Evolutionary conservation across 352 stramenopile species (phyloP), one percentile per base, ranked within the genome.

Genomic region (Phytopythium chamaehyphon): DNA sequence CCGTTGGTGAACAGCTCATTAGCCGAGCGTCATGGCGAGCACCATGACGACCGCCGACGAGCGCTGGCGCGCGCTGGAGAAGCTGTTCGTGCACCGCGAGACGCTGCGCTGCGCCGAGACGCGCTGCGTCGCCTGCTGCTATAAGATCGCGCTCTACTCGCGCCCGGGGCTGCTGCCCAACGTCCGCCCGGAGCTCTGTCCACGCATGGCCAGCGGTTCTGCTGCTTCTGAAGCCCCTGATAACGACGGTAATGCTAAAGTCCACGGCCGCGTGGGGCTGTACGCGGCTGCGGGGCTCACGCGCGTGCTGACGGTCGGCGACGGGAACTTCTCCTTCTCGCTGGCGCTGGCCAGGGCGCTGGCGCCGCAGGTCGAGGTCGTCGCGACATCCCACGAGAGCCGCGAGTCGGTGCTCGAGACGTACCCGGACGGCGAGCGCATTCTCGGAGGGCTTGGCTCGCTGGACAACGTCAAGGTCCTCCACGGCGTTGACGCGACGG

Each of bases 291-390:
- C 26, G 0, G 44, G 66, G 12, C 45, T 81, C 15, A 67, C 76
- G 54, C 61, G 67, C 16, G 73, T 98, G 2, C 59, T 98, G 28
- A 98, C 90, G 0, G 77, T 99, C 2, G 96, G 96, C 15, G 96
- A 99, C 64, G 96, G 96, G 40, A 97, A 99, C 76, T 97, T 98
- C 54, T 96, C 93, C 3, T 98, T 96, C 68, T 98, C 93, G 23
- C 64, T 97, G 35, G 90, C 90, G 36, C 66, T 98, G 3, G 82
- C 90, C 8, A 71, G 79, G 28, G 71, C 71, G 37, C 73, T 95
- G 35, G 47, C 55, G 33, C 33, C 38, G 2, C 46, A 48, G 11
- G 69, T 83, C 18, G 54, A 73, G 62, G 50, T 98, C 3, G 74
- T 97, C 0, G 82, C 88, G 10, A 98, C 95, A 40, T 98, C 90